phyloP scores from a whole-genome alignment of 768 basidiomycete genomes.

The Tephrocybe sp. region DNA sequence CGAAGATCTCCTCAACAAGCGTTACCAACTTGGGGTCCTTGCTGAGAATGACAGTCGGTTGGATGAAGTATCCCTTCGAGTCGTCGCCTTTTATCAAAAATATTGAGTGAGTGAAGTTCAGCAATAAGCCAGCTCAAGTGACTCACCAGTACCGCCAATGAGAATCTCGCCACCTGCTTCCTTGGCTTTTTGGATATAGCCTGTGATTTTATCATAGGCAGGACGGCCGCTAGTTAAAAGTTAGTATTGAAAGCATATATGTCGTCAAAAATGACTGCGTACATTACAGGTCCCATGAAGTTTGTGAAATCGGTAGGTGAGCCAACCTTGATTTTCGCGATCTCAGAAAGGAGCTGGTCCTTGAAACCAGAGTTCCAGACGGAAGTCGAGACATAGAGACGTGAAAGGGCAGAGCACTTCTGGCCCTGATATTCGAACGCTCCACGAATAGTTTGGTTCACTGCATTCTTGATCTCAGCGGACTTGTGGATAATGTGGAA shows the following conservation, averaged over 20 bases:
- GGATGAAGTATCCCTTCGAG: slow-evolving; percentile 89
- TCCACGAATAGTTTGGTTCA: slow-evolving; percentile 79
- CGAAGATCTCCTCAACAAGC: slow-evolving; percentile 95
- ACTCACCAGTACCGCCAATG: slow-evolving; percentile 74
- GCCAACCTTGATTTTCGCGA: slow-evolving; percentile 85
- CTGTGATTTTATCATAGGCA: slow-evolving; percentile 85
- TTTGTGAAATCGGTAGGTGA: slow-evolving; percentile 68
- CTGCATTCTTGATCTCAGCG: slow-evolving; percentile 89
- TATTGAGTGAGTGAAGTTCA: background rate
- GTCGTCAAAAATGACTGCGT: slow-evolving; percentile 16
- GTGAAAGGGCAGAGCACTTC: slow-evolving; percentile 94
- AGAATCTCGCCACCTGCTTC: slow-evolving; percentile 87
- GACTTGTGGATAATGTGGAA: slow-evolving; percentile 91
- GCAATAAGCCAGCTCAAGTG: background rate
- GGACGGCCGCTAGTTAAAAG: slow-evolving; percentile 57
- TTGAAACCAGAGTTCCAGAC: slow-evolving; percentile 88
- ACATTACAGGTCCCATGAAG: slow-evolving; percentile 99
- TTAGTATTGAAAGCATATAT: background rate
- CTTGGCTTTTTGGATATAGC: slow-evolving; percentile 85
- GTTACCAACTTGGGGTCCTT: slow-evolving; percentile 88
- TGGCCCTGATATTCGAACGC: slow-evolving; percentile 99
- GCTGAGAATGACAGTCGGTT: slow-evolving; percentile 92
- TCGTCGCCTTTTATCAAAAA: slow-evolving; percentile 59
- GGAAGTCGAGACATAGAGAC: slow-evolving; percentile 85
- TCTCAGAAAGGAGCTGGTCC: slow-evolving; percentile 68